These are phyloP conservation scores for Chytridium lagenaria DNA, from an alignment of 371 early-diverging fungal species.

Conservation along the genomic window DNA sequence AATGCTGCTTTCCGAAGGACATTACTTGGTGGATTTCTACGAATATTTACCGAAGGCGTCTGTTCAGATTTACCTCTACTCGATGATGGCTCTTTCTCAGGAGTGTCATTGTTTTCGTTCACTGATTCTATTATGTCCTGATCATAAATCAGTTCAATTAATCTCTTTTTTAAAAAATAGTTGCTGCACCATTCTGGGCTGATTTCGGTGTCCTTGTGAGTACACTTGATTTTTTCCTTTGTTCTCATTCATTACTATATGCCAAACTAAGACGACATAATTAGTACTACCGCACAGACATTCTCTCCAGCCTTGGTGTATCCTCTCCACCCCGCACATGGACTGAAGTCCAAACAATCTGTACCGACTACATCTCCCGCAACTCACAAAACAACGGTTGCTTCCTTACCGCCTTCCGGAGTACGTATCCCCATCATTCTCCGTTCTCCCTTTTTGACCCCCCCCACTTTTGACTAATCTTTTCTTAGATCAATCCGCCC, in stretches of 20 bases:
- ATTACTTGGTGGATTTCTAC: neutral
- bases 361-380: neutral
- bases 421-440: neutral
- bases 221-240: too few relatives aligned
- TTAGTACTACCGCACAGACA: constrained; percentile 18
- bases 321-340: constrained; percentile 1
- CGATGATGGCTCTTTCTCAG: neutral
- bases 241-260: constrained; percentile 7
- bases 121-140: neutral
- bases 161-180: neutral
- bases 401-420: constrained; percentile 13
- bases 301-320: neutral
- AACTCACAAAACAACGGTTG: neutral
- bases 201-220: constrained; percentile 38
- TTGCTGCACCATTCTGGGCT: constrained; percentile 39
- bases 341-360: constrained; percentile 7
- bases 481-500: constrained; percentile 11
- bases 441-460: neutral
- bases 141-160: too few relatives aligned
- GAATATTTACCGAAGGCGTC: neutral
- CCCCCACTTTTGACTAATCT: neutral
- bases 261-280: neutral
- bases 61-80: neutral
- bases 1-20: constrained; percentile 4
- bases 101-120: neutral